phyloP scores from a whole-genome alignment of 176 grass and related monocot species.

The Oryza meridionalis region DNA sequence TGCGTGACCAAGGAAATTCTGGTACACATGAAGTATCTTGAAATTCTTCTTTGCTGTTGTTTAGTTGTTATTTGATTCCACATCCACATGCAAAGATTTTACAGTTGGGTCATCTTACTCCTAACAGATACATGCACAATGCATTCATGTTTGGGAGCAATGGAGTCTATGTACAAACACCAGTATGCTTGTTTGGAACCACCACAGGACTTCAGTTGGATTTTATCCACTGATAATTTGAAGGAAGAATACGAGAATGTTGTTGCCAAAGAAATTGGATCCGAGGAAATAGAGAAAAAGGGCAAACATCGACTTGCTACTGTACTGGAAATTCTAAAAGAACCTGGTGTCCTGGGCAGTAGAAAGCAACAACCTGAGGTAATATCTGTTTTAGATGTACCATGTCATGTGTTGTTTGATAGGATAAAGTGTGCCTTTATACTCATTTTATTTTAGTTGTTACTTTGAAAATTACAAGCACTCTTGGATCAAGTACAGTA shows the following conservation, averaged over 20 bases:
- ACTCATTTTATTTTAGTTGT: no score
- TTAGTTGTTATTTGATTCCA: no score
- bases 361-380: neutral
- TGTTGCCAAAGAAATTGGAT: neutral
- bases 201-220: constrained; percentile 1
- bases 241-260: neutral
- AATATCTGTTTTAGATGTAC: neutral
- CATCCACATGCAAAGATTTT: no score
- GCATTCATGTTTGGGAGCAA: neutral
- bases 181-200: neutral
- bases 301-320: neutral
- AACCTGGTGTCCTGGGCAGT: neutral
- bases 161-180: neutral
- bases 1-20: neutral
- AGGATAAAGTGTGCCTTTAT: neutral
- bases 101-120: no score
- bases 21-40: neutral
- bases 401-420: neutral
- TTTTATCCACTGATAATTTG: neutral
- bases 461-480: no score
- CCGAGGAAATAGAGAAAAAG: neutral
- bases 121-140: constrained; percentile 10
- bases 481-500: no score
- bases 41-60: no score
- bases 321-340: neutral